A percentile compares a stretch with the other conserved stretches of the same genome.
phyloP scores from a whole-genome alignment of 1,284 basidiomycete species.

The Microbotryomycetes sp. region DNA sequence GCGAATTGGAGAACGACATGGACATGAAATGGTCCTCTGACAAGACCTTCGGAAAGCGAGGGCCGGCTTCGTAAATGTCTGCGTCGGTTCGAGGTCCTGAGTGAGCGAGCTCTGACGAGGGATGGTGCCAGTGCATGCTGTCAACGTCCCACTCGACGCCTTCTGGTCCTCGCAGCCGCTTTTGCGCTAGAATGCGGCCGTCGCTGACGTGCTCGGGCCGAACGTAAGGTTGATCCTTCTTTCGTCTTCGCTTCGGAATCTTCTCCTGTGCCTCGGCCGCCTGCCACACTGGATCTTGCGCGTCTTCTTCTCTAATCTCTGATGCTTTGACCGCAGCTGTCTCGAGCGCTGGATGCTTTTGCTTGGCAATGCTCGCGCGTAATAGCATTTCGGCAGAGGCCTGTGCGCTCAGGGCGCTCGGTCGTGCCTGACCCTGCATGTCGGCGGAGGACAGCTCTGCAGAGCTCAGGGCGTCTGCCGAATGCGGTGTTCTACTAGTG shows the following conservation, averaged over 20 bases:
- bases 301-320: slow-evolving; percentile 29
- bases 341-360: slow-evolving; percentile 27
- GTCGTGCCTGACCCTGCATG: neutral
- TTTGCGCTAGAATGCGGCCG: slow-evolving; percentile 14
- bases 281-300: slow-evolving; percentile 25
- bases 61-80: neutral
- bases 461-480: neutral
- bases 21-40: slow-evolving; percentile 35
- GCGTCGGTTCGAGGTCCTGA: slow-evolving; percentile 4
- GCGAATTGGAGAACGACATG: slow-evolving; percentile 31
- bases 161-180: slow-evolving; percentile 24
- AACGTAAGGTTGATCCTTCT: slow-evolving; percentile 6
- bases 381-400: neutral
- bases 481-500: neutral
- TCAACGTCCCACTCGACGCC: slow-evolving; percentile 33
- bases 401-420: neutral
- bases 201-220: slow-evolving; percentile 17
- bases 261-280: slow-evolving; percentile 22
- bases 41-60: slow-evolving; percentile 1
- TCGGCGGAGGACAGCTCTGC: neutral
- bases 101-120: slow-evolving; percentile 12
- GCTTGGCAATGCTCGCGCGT: slow-evolving; percentile 6
- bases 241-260: slow-evolving; percentile 20
- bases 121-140: slow-evolving; percentile 32
- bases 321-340: slow-evolving; percentile 28